phyloP scores from a whole-genome alignment of 2,329 filamentous ascomycete species.

The Thelonectria discophora region DNA sequence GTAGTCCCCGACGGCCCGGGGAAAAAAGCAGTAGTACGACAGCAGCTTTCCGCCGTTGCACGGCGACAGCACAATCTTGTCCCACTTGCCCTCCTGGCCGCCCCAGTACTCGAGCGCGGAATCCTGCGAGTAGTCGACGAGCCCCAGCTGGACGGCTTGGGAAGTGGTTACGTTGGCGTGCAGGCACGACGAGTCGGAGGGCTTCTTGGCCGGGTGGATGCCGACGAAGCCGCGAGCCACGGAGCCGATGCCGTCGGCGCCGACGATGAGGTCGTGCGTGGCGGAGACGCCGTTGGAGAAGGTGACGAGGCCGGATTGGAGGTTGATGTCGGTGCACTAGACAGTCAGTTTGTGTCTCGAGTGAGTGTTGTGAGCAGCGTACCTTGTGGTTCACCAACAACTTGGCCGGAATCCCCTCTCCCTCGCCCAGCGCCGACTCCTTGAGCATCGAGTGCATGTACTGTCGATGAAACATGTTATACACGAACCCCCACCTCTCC shows the following conservation, averaged over 20 bases:
- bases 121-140: slow-evolving; percentile 70
- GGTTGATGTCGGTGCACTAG: slow-evolving; percentile 61
- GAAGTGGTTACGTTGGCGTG: slow-evolving; percentile 71
- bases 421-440: slow-evolving; percentile 64
- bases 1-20: slow-evolving; percentile 59
- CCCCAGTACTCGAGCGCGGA: slow-evolving; percentile 76
- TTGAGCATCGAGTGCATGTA: slow-evolving; percentile 75
- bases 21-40: slow-evolving; percentile 77
- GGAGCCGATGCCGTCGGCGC: slow-evolving; percentile 74
- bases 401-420: slow-evolving; percentile 62
- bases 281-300: slow-evolving; percentile 62
- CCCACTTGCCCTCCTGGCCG: slow-evolving; percentile 68
- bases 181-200: slow-evolving; percentile 68
- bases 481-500: slow-evolving; percentile 69
- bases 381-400: slow-evolving; percentile 66
- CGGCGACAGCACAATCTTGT: slow-evolving; percentile 76
- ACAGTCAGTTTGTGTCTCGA: neutral
- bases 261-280: slow-evolving; percentile 68
- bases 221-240: slow-evolving; percentile 70
- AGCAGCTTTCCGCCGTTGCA: slow-evolving; percentile 72
- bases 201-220: slow-evolving; percentile 66
- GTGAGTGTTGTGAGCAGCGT: slow-evolving; percentile 18
- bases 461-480: slow-evolving; percentile 76
- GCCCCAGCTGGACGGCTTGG: slow-evolving; percentile 66
- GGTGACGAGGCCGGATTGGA: slow-evolving; percentile 57